Percentiles rank a stretch among this genome's conserved stretches.
Evolutionary conservation across 108 stramenopile species (phyloP).

Genomic region (Skeletonema costatum): DNA sequence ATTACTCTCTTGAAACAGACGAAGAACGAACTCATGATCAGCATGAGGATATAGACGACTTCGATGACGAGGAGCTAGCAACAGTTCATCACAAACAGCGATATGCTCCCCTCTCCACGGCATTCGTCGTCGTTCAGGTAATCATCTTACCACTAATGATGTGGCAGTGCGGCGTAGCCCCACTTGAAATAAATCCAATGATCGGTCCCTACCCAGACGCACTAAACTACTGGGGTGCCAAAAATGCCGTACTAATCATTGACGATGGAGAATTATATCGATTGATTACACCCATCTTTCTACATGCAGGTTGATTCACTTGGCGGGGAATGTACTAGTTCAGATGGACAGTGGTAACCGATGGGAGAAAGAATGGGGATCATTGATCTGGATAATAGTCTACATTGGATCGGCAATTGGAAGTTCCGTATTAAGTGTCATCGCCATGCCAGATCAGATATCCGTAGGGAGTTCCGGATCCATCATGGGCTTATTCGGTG

Average conservation of each 20-base stretch:
- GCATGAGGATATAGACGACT: not conserved
- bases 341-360: constrained; percentile 80
- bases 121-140: constrained; percentile 61
- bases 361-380: constrained; percentile 89
- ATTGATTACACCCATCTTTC: constrained; percentile 76
- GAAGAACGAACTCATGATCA: not conserved
- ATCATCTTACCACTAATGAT: constrained; percentile 70
- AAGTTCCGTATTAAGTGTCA: constrained; percentile 55
- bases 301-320: constrained; percentile 84
- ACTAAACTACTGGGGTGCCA: constrained; percentile 85
- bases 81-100: constrained; percentile 48
- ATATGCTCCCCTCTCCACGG: constrained; percentile 58
- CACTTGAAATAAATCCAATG: constrained; percentile 81
- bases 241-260: constrained; percentile 80
- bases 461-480: constrained; percentile 82
- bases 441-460: constrained; percentile 75
- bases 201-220: constrained; percentile 86
- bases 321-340: constrained; percentile 71
- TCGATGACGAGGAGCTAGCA: not conserved
- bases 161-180: constrained; percentile 76
- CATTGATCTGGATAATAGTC: constrained; percentile 62
- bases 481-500: constrained; percentile 87
- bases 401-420: constrained; percentile 73
- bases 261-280: constrained; percentile 79
- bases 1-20: not conserved